Percentiles rank a stretch among this genome's conserved stretches.
phyloP scores from a whole-genome alignment of 768 basidiomycete genomes.

The Boletus patriciae region DNA sequence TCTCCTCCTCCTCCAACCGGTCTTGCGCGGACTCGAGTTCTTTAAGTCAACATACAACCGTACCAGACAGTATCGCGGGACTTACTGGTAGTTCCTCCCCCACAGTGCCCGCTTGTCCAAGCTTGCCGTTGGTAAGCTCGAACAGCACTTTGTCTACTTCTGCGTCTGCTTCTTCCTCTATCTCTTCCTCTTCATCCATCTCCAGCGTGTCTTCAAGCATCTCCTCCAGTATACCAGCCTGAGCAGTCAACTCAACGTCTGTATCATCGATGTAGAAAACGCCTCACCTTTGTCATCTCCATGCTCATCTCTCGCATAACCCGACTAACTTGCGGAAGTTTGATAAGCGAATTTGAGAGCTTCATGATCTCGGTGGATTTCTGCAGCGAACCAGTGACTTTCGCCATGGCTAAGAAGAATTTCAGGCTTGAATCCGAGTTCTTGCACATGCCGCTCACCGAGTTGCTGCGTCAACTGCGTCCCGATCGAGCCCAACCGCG shows the following conservation, averaged over 20 bases:
- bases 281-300: slow-evolving; percentile 95
- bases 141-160: slow-evolving; percentile 97
- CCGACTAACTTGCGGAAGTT: slow-evolving; percentile 87
- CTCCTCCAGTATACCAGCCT: slow-evolving; percentile 98
- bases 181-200: slow-evolving; percentile 89
- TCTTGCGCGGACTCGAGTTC: slow-evolving; percentile 54
- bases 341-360: slow-evolving; percentile 88
- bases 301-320: slow-evolving; percentile 98
- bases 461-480: slow-evolving; percentile 90
- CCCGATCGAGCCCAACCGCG: slow-evolving; percentile 85
- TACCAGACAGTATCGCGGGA: slow-evolving; percentile 10
- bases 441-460: slow-evolving; percentile 51
- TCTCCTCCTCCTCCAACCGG: slow-evolving; percentile 73
- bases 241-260: slow-evolving; percentile 5
- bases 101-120: slow-evolving; percentile 81
- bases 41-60: slow-evolving; percentile 7
- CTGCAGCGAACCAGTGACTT: slow-evolving; percentile 96
- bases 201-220: slow-evolving; percentile 95
- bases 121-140: slow-evolving; percentile 92
- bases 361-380: slow-evolving; percentile 99
- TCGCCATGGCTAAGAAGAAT: slow-evolving; percentile 73
- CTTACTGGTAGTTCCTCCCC: slow-evolving; percentile 75
- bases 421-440: background rate
- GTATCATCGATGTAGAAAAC: background rate
- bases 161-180: slow-evolving; percentile 95